Percentiles rank a stretch among this genome's conserved stretches.
phyloP scores from a whole-genome alignment of 371 early-diverging fungal genomes.

The Rhizomucor pusillus region DNA sequence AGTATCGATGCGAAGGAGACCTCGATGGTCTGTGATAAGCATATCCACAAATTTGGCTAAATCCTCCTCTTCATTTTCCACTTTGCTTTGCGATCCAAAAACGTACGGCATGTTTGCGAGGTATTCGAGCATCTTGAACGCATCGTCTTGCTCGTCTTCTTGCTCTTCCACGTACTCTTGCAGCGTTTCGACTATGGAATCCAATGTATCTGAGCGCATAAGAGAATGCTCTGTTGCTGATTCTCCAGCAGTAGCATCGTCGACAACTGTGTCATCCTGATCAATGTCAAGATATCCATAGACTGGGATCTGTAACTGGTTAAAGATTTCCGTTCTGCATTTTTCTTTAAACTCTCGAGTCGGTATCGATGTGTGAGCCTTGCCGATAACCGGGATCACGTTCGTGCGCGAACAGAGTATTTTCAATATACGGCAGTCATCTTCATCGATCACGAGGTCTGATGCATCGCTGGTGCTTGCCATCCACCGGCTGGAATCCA shows the following conservation, averaged over 20 bases:
- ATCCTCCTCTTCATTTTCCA: too few relatives aligned
- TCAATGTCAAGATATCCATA: slow-evolving; percentile 68
- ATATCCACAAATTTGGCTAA: slow-evolving; percentile 56
- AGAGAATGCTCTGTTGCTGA: slow-evolving; percentile 4
- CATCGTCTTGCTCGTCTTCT: slow-evolving; percentile 27
- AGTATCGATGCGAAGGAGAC: slow-evolving; percentile 82
- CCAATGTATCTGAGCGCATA: too few relatives aligned
- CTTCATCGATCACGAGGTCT: too few relatives aligned
- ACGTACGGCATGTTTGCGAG: slow-evolving; percentile 58
- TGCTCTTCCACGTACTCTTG: slow-evolving; percentile 26
- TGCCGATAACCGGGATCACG: slow-evolving; percentile 96
- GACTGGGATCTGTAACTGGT: slow-evolving; percentile 52
- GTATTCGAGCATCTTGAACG: slow-evolving; percentile 43
- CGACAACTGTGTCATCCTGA: slow-evolving; percentile 50
- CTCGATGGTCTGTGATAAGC: slow-evolving; percentile 65
- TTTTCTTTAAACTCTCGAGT: slow-evolving; percentile 75
- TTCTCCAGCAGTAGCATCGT: slow-evolving; percentile 14
- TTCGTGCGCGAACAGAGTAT: slow-evolving; percentile 84
- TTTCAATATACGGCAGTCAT: slow-evolving; percentile 83
- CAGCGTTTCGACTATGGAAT: slow-evolving; percentile 27
- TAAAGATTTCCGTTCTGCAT: slow-evolving; percentile 57
- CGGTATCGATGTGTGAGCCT: slow-evolving; percentile 95
- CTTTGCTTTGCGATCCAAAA: slow-evolving; percentile 71
- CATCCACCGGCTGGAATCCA: slow-evolving; percentile 73
- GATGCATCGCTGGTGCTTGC: slow-evolving; percentile 79